Evolutionary conservation across 179 eudicot genomes (phyloP).

Genomic region (Sideroxylon spinosum): DNA sequence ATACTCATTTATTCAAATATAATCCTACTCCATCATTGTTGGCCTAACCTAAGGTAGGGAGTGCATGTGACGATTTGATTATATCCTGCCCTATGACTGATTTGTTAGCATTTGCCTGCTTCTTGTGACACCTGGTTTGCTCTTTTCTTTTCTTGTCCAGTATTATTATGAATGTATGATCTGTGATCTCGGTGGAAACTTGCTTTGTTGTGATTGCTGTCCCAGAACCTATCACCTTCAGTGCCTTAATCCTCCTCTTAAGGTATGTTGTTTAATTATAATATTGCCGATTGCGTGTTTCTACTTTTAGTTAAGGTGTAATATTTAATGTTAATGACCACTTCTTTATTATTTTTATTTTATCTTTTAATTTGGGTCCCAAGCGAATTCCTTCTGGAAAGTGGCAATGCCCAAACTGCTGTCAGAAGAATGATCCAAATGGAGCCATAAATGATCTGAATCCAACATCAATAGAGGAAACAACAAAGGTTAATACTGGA

Average conservation of each 20-base stretch:
- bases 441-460: constrained; percentile 34
- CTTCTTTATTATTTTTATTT: background rate
- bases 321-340: constrained; percentile 4
- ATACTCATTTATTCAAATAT: background rate
- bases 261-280: constrained; percentile 39
- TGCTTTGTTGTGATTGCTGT: constrained; percentile 87
- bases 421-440: constrained; percentile 34
- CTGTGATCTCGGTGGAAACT: constrained; percentile 85
- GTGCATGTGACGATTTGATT: background rate
- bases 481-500: constrained; percentile 35
- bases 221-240: constrained; percentile 83
- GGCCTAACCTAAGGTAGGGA: background rate
- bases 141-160: constrained; percentile 40
- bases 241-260: constrained; percentile 87
- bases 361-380: constrained; percentile 15
- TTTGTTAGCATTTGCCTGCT: constrained; percentile 1
- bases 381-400: constrained; percentile 76
- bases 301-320: background rate
- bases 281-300: background rate
- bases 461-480: constrained; percentile 39
- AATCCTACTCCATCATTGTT: background rate
- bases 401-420: constrained; percentile 77
- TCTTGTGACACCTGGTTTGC: constrained; percentile 3
- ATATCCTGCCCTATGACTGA: background rate
- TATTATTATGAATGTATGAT: constrained; percentile 75